These are phyloP conservation scores for Lentinula novae-zelandiae DNA, from an alignment of 1,284 basidiomycete species.

Conservation along the genomic window DNA sequence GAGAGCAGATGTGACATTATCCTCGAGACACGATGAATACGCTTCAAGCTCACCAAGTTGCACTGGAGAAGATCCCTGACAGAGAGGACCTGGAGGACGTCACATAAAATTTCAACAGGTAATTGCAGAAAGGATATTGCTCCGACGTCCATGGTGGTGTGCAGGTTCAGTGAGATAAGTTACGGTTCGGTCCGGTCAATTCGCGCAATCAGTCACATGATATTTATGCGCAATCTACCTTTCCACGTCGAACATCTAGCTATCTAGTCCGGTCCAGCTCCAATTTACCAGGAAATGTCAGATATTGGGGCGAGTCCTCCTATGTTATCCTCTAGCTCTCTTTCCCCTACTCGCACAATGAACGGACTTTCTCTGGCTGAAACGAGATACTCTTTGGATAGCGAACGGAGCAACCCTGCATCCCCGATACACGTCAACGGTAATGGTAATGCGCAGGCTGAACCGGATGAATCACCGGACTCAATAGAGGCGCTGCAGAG, in stretches of 20 bases:
- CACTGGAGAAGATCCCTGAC: conserved; percentile 35
- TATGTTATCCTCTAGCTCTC: not conserved
- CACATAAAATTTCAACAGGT: conserved; percentile 42
- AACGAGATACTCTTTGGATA: conserved; percentile 24
- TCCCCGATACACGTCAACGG: conserved; percentile 19
- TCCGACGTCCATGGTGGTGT: not conserved
- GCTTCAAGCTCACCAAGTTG: conserved; percentile 21
- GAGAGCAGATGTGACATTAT: conserved; percentile 13
- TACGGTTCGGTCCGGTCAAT: not conserved
- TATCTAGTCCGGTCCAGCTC: not conserved
- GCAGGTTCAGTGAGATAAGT: not conserved
- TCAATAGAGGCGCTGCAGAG: conserved; percentile 51
- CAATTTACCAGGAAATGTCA: not conserved
- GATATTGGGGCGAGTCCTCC: not conserved
- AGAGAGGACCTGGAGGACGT: conserved; percentile 34
- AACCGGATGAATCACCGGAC: conserved; percentile 33
- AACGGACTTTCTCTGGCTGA: conserved; percentile 4
- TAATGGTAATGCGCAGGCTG: conserved; percentile 21
- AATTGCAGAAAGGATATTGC: conserved; percentile 24
- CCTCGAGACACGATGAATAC: conserved; percentile 16
- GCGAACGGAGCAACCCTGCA: conserved; percentile 27
- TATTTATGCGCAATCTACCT: not conserved
- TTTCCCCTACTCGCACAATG: not conserved
- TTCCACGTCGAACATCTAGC: not conserved
- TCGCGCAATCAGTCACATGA: not conserved